A percentile compares a stretch with the other conserved stretches of the same genome.
These are phyloP conservation scores for Trametes cubensis DNA, from an alignment of 768 basidiomycete species.

Conservation along the genomic window DNA sequence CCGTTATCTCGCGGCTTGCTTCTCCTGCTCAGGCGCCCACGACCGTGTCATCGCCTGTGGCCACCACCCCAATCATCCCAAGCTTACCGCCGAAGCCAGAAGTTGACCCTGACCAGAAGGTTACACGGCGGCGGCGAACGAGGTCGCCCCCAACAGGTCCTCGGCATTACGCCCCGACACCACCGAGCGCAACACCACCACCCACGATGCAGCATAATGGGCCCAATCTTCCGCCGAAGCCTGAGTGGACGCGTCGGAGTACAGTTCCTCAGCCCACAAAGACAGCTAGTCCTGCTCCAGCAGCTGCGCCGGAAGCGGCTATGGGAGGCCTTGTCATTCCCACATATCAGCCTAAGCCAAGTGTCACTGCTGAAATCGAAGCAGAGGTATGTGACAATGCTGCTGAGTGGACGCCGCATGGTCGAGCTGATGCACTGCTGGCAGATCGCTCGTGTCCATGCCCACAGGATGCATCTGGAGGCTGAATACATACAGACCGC, in stretches of 20 bases:
- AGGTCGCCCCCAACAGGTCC: slow-evolving; percentile 21
- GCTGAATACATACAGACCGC: slow-evolving; percentile 14
- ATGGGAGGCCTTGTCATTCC: slow-evolving; percentile 10
- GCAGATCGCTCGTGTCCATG: slow-evolving; percentile 19
- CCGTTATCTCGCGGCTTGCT: background rate
- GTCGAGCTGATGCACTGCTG: background rate
- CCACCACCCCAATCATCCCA: background rate
- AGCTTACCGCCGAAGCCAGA: slow-evolving; percentile 15
- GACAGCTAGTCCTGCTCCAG: slow-evolving; percentile 6
- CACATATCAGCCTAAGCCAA: slow-evolving; percentile 12
- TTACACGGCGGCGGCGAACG: slow-evolving; percentile 8
- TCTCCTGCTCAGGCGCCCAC: background rate
- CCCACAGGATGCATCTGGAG: slow-evolving; percentile 13
- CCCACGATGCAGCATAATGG: slow-evolving; percentile 14
- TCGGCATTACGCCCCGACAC: slow-evolving; percentile 18
- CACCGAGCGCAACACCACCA: slow-evolving; percentile 24
- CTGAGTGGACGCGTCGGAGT: slow-evolving; percentile 20
- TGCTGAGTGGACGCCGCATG: background rate
- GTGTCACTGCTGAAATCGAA: slow-evolving; percentile 3
- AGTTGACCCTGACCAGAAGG: slow-evolving; percentile 8
- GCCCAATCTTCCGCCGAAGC: slow-evolving; percentile 21
- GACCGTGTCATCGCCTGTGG: background rate
- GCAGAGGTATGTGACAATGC: slow-evolving; percentile 17
- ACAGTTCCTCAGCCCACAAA: slow-evolving; percentile 7
- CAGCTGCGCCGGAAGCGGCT: slow-evolving; percentile 3